Conservation (phyloP, 2,329 filamentous ascomycete species). For the Alternaria ventricosa region DNA sequence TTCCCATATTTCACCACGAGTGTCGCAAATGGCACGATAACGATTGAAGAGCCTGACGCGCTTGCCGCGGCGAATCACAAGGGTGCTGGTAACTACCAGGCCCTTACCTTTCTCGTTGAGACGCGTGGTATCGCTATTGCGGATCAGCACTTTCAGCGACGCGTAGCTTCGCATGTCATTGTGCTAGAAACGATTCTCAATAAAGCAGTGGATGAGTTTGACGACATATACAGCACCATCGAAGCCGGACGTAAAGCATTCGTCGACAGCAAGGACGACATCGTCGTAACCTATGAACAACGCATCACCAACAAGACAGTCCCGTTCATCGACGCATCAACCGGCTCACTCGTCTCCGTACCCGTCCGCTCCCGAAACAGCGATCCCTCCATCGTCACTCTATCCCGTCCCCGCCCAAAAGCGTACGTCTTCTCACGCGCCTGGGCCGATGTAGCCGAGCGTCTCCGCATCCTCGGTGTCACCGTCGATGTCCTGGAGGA, state of each 20-base stretch:
- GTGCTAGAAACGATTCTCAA: slow-evolving; percentile 28
- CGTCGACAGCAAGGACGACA: background rate
- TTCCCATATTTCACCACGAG: slow-evolving; percentile 35
- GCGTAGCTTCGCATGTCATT: slow-evolving; percentile 29
- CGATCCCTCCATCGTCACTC: slow-evolving; percentile 21
- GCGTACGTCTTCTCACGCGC: slow-evolving; percentile 35
- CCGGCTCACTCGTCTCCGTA: background rate
- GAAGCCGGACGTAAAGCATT: background rate
- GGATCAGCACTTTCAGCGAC: slow-evolving; percentile 35
- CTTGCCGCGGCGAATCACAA: slow-evolving; percentile 37
- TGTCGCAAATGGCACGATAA: slow-evolving; percentile 23
- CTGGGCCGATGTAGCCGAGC: slow-evolving; percentile 24
- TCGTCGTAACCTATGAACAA: background rate
- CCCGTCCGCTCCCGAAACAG: slow-evolving; percentile 8
- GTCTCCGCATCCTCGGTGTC: slow-evolving; percentile 28
- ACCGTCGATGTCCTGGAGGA: slow-evolving; percentile 26
- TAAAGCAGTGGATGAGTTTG: background rate
- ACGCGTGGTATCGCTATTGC: slow-evolving; percentile 34
- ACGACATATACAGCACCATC: background rate
- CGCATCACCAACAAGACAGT: background rate
- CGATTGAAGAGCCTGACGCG: slow-evolving; percentile 32
- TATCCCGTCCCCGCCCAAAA: slow-evolving; percentile 24
- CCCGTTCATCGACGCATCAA: background rate
- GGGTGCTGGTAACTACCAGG: slow-evolving; percentile 34
- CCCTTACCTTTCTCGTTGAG: slow-evolving; percentile 35